Percentiles rank a stretch among this genome's conserved stretches.
phyloP scores from a whole-genome alignment of 169 alveolate species.

The Cryptosporidium sp. region DNA sequence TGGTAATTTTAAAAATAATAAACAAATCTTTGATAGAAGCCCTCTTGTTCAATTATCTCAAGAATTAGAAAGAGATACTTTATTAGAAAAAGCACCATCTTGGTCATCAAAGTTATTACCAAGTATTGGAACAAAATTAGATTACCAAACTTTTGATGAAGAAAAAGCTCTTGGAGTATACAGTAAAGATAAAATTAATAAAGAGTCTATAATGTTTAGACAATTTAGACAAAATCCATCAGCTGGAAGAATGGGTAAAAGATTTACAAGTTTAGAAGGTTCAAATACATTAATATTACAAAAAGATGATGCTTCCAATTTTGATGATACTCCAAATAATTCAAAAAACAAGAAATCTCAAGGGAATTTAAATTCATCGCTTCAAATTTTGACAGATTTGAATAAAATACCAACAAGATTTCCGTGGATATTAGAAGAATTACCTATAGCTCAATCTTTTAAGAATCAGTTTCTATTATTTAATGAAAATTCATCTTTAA shows the following conservation, averaged over 20 bases:
- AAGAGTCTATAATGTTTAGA: constrained; percentile 42
- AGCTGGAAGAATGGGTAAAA: constrained; percentile 60
- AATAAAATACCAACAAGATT: constrained; percentile 47
- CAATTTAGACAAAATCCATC: constrained; percentile 31
- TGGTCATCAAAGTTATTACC: constrained; percentile 64
- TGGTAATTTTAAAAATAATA: constrained; percentile 27
- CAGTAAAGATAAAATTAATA: constrained; percentile 11
- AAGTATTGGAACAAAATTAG: constrained; percentile 65
- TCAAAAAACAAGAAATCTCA: constrained; percentile 4
- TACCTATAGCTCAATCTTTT: constrained; percentile 36
- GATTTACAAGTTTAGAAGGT: not conserved
- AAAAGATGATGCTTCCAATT: constrained; percentile 23
- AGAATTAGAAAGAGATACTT: constrained; percentile 20
- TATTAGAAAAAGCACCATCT: constrained; percentile 45
- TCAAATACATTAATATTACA: not conserved
- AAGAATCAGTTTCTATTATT: constrained; percentile 19
- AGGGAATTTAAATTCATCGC: not conserved
- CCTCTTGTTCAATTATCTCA: constrained; percentile 55
- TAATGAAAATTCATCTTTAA: constrained; percentile 17
- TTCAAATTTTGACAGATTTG: constrained; percentile 6
- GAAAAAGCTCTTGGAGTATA: constrained; percentile 63
- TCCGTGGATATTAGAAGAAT: constrained; percentile 54
- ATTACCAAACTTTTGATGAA: constrained; percentile 25
- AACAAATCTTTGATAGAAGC: constrained; percentile 63
- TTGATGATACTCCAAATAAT: constrained; percentile 24